Evolutionary conservation across 2,329 filamentous ascomycete genomes (phyloP).

Genomic region (Apiospora marii): DNA sequence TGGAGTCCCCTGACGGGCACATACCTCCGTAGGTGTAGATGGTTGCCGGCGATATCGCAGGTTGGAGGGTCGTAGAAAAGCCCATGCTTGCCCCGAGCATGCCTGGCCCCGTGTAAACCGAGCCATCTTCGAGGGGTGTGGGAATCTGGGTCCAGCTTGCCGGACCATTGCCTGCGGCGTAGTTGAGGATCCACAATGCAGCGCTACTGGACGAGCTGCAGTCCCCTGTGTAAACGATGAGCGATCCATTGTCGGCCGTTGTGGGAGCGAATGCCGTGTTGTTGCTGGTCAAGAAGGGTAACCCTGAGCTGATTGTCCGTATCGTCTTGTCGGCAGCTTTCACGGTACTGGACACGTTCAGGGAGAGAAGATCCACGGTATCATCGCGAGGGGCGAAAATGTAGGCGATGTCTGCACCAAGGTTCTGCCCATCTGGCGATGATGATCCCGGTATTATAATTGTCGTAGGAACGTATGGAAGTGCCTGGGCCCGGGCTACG

Average conservation of each 20-base stretch:
- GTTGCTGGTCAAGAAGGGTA: conserved; percentile 68
- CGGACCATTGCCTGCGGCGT: conserved; percentile 49
- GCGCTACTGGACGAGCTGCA: conserved; percentile 65
- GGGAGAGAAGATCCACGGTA: conserved; percentile 63
- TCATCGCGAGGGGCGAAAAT: conserved; percentile 67
- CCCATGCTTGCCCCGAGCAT: conserved; percentile 66
- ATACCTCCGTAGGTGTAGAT: conserved; percentile 89
- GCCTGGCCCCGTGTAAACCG: conserved; percentile 50
- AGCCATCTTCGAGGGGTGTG: conserved; percentile 34
- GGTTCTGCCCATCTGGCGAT: conserved; percentile 45
- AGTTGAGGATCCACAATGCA: conserved; percentile 73
- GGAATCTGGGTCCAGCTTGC: conserved; percentile 51
- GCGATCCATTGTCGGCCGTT: conserved; percentile 71
- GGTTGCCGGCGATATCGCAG: conserved; percentile 59
- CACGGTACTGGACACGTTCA: conserved; percentile 70
- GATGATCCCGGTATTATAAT: conserved; percentile 66
- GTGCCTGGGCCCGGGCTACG: conserved; percentile 49
- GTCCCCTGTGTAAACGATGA: conserved; percentile 78
- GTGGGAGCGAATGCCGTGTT: conserved; percentile 71
- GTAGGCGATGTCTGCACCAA: conserved; percentile 65
- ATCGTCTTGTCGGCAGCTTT: conserved; percentile 52
- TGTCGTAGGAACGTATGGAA: conserved; percentile 82
- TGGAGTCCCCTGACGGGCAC: conserved; percentile 69
- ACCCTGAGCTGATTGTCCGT: conserved; percentile 59
- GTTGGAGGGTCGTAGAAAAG: conserved; percentile 70